Base-by-base conservation (phyloP, 345 rosid species). In the Noccaea bulbosa region DNA sequence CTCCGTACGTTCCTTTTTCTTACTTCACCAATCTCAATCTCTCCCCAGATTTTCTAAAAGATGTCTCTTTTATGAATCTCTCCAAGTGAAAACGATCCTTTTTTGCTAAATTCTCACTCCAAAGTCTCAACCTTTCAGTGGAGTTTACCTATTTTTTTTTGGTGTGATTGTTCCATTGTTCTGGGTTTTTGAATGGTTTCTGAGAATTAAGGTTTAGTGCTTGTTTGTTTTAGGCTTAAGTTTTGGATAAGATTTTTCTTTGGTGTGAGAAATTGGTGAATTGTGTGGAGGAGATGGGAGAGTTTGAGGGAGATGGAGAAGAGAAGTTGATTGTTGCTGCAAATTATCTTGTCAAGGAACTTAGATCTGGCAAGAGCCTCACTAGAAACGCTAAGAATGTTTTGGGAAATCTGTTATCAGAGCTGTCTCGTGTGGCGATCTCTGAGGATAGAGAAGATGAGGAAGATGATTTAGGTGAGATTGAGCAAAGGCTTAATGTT, bases 241-340 rank as follows among this genome's bases (percentile, higher is more conserved):
- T 55, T 54, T 44, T 9, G 56, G 55, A 27, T 54, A 44, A 22
- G 38, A 1, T 62, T 49, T 0, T 2, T 48, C 24, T 22, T 22
- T 22, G 24, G 4, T 1, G 30, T 43, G 30, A 16, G 54, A 9
- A 30, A 49, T 65, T 51, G 35, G 68, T n/a, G 50, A 56, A 40
- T 51, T 62, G 70, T 57, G 16, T 75, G 62, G 71, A 79, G 62
- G 71, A 79, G 32, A 90, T 84, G 93, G 85, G 67, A 54, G 93
- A 82, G 51, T 71, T 37, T 76, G 78, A 78, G 48, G 14, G 71
- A 38, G 88, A 81, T 71, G 84, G 84, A 61, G 92, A 86, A 60
- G 92, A 79, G 4, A 79, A 83, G 38, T 59, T 93, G 76, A 82
- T 90, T 80, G 86, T 83, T 53, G 88, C 96, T 5, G 93, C 88